These are phyloP conservation scores for Pleurotus salmoneostramineus DNA, from an alignment of 768 basidiomycete species.

Conservation along the genomic window DNA sequence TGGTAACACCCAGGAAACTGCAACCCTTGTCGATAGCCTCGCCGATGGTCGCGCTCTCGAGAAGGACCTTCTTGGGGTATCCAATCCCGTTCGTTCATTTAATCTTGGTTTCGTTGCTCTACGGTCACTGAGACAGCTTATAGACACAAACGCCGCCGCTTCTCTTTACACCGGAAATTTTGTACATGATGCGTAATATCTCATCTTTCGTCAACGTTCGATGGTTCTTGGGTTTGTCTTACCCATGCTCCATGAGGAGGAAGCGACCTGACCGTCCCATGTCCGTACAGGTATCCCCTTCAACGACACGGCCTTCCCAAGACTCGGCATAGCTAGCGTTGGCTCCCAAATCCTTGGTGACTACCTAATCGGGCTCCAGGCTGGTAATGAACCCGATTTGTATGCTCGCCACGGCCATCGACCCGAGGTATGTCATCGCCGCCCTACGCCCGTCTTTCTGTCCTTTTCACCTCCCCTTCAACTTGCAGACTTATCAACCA, in stretches of 20 bases:
- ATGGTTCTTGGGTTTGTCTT: slow-evolving; percentile 54
- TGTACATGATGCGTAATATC: slow-evolving; percentile 62
- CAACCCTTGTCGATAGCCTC: slow-evolving; percentile 34
- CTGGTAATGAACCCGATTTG: slow-evolving; percentile 80
- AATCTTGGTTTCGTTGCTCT: neutral
- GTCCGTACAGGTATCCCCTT: slow-evolving; percentile 46
- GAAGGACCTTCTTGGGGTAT: slow-evolving; percentile 29
- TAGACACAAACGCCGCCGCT: slow-evolving; percentile 40
- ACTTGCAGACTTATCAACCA: slow-evolving; percentile 29
- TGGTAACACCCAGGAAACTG: slow-evolving; percentile 65
- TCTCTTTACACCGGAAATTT: slow-evolving; percentile 58
- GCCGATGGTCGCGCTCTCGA: slow-evolving; percentile 34
- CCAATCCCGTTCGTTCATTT: slow-evolving; percentile 25
- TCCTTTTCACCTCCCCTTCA: no score
- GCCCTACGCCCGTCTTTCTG: slow-evolving; percentile 33
- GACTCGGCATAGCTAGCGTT: slow-evolving; percentile 49
- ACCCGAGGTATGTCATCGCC: slow-evolving; percentile 32
- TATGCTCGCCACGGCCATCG: slow-evolving; percentile 28
- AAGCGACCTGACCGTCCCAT: no score
- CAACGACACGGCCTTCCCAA: slow-evolving; percentile 55
- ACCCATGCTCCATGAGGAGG: neutral
- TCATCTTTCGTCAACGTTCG: slow-evolving; percentile 54
- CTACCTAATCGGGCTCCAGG: slow-evolving; percentile 63
- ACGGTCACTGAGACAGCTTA: neutral
- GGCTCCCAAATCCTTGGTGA: slow-evolving; percentile 62